These are phyloP conservation scores for Zychaea mexicana DNA, from an alignment of 371 early-diverging fungal genomes.

Conservation along the genomic window DNA sequence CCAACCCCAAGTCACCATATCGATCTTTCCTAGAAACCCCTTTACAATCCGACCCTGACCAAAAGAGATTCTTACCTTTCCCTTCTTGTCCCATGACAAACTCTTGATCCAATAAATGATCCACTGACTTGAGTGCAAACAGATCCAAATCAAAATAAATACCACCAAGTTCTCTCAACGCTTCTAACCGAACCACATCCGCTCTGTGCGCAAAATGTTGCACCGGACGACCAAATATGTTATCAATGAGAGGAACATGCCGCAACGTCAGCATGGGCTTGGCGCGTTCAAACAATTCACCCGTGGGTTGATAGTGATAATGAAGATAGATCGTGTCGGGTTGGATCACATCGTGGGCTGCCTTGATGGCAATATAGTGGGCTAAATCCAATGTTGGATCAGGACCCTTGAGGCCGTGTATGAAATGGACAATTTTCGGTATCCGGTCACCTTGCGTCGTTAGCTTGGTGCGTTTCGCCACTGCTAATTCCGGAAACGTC, in stretches of 20 bases:
- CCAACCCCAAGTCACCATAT: too few species aligned
- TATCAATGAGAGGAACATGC: slow-evolving; percentile 32
- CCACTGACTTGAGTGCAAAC: slow-evolving; percentile 47
- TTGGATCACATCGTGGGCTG: slow-evolving; percentile 48
- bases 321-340: slow-evolving; percentile 55
- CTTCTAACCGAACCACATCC: slow-evolving; percentile 49
- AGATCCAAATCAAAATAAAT: slow-evolving; percentile 60
- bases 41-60: too few species aligned
- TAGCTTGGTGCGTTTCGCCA: slow-evolving; percentile 22
- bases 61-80: slow-evolving; percentile 1
- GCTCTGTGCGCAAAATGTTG: slow-evolving; percentile 53
- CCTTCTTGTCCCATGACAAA: slow-evolving; percentile 50
- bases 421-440: slow-evolving; percentile 57
- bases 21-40: too few species aligned
- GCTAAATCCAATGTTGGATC: slow-evolving; percentile 48
- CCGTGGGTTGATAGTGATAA: slow-evolving; percentile 50
- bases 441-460: slow-evolving; percentile 23
- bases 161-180: slow-evolving; percentile 47
- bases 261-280: slow-evolving; percentile 38
- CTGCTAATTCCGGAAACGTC: slow-evolving; percentile 21
- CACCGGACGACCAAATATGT: slow-evolving; percentile 45
- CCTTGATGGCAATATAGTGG: slow-evolving; percentile 56
- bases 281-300: slow-evolving; percentile 48
- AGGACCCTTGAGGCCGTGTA: slow-evolving; percentile 47
- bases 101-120: slow-evolving; percentile 44